Base-by-base conservation (phyloP, 129 eudicot species). In the Pittosporum tobira region DNA sequence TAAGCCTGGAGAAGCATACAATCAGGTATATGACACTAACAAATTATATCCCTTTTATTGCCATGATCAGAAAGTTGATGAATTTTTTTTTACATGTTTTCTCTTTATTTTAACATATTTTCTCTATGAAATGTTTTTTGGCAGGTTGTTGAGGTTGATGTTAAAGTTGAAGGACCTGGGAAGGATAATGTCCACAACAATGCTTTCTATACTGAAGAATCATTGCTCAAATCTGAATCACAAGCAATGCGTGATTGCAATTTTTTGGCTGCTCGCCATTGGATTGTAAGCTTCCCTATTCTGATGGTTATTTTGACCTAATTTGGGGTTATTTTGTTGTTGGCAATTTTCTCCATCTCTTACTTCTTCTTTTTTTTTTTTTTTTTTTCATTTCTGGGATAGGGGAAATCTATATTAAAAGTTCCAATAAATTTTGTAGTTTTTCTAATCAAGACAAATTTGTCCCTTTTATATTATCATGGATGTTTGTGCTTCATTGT, bases 91-190 rank as follows among this genome's bases (percentile, higher is more conserved):
- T 28, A 6, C 25, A 6, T 29, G 6, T 8, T 30, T 4, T 13
- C 61, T 59, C 55, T 31, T 62, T 26, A 26, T 8, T 9, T 34
- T 6, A 16, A 6, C 25, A 6, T 29, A 16, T 8, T 30, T 4
- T 13, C 61, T 59, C 55, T 31, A 58, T 26, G n/a, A n/a, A 30
- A 55, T 29, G 49, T 55, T 43, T 18, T 28, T 30, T 47, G 71
- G 26, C 51, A 88, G 96, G 96, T 88, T 88, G 96, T 81, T 71
- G 94, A 88, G 79, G 83, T 84, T 57, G 77, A 88, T 73, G 88
- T 88, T 34, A 84, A 78, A 76, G 96, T 88, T 59, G 96, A 84
- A 74, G 88, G 79, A 69, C 91, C 94, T 34, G 96, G 96, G 27
- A 76, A 84, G 49, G 63, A 79, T 43, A 88, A 88, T 61, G 78